phyloP scores from a whole-genome alignment of 2,329 filamentous ascomycete genomes.

The Triangularia verruculosa region DNA sequence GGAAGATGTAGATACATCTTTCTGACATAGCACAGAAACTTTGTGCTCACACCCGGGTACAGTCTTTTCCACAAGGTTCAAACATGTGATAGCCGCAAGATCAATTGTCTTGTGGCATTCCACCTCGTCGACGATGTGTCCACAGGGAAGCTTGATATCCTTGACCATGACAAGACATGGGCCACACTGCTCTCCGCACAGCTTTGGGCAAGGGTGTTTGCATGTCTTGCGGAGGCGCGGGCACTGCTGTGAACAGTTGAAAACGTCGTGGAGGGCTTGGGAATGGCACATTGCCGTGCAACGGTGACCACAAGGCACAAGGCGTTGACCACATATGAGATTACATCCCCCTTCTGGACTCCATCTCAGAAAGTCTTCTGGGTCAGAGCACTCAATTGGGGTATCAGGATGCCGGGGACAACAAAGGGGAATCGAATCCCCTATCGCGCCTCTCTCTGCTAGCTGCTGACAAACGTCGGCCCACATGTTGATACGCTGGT shows the following conservation, averaged over 20 bases:
- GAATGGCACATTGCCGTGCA: constrained; percentile 49
- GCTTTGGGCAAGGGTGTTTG: constrained; percentile 41
- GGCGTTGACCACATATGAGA: constrained; percentile 47
- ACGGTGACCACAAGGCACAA: constrained; percentile 45
- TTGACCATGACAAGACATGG: constrained; percentile 36
- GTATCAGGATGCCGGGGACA: constrained; percentile 60
- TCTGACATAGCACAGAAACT: constrained; percentile 47
- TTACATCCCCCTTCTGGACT: constrained; percentile 63
- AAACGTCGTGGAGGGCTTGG: constrained; percentile 43
- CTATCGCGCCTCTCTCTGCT: constrained; percentile 43
- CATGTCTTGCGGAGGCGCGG: constrained; percentile 42
- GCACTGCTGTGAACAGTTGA: constrained; percentile 46
- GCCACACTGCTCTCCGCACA: constrained; percentile 45
- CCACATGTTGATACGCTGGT: constrained; percentile 61
- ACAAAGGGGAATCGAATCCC: constrained; percentile 48
- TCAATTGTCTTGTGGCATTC: constrained; percentile 38
- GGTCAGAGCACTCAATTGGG: constrained; percentile 46
- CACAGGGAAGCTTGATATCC: constrained; percentile 38
- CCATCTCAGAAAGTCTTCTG: constrained; percentile 55
- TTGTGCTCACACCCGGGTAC: constrained; percentile 56
- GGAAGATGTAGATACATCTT: constrained; percentile 38
- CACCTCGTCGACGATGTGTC: constrained; percentile 33
- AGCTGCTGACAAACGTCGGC: constrained; percentile 54
- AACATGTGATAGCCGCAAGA: constrained; percentile 47
- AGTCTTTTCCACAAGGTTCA: constrained; percentile 40